A percentile compares a stretch with the other conserved stretches of the same genome.
Conservation (phyloP, 768 basidiomycete species). For the Lactarius quietus region DNA sequence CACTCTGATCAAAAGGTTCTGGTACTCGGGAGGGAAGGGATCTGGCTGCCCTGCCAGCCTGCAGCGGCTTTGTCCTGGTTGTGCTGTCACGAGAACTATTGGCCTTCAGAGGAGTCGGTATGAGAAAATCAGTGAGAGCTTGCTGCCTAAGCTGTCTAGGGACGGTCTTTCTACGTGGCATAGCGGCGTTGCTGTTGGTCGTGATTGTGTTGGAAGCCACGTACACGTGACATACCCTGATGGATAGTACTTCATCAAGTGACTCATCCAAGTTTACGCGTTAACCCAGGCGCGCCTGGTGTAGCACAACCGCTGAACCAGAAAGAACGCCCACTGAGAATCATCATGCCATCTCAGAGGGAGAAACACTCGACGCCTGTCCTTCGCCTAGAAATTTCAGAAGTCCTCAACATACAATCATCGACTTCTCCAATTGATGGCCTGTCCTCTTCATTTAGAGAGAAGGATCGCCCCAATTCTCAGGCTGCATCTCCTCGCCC, state of each 20-base stretch:
- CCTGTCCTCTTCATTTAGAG: conserved; percentile 16
- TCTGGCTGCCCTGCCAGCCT: background rate
- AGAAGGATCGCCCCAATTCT: conserved; percentile 30
- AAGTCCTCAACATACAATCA: background rate
- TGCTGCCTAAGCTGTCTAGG: conserved; percentile 12
- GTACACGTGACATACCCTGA: background rate
- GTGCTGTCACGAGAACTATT: conserved; percentile 1
- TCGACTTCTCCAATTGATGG: conserved; percentile 6
- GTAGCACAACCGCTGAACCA: background rate
- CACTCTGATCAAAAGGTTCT: conserved; percentile 1
- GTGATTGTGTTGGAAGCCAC: too few relatives aligned
- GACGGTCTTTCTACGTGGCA: conserved; percentile 12
- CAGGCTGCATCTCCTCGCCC: conserved; percentile 31
- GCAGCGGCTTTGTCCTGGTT: background rate
- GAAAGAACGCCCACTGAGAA: background rate
- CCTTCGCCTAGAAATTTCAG: conserved; percentile 24
- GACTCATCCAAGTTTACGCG: background rate
- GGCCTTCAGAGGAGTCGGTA: background rate
- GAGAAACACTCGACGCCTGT: conserved; percentile 8
- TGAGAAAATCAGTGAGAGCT: conserved; percentile 9
- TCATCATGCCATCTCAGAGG: conserved; percentile 16
- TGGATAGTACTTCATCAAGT: too few relatives aligned
- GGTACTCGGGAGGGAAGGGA: background rate
- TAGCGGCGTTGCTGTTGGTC: background rate
- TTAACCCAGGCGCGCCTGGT: background rate